Percentiles rank a stretch among this genome's conserved stretches.
Evolutionary conservation across 2,329 filamentous ascomycete genomes (phyloP).

Genomic region (Verticillium nubilum): DNA sequence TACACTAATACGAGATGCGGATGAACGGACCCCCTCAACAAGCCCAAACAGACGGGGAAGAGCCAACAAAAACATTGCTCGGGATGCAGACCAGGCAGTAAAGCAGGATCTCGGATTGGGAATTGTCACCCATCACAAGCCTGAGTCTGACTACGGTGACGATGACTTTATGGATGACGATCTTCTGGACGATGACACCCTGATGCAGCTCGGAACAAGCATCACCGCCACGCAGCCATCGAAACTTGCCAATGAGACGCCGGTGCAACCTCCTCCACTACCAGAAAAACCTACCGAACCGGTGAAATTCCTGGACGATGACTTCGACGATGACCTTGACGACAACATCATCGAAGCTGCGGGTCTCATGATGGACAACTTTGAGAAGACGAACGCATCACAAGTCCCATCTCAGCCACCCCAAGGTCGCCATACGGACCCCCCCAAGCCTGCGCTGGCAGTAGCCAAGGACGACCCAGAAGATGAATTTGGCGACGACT

Average conservation of each 20-base stretch:
- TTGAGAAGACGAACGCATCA: background rate
- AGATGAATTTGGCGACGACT: conserved; percentile 69
- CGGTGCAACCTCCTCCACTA: background rate
- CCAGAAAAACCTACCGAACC: background rate
- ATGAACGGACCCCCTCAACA: background rate
- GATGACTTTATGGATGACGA: conserved; percentile 52
- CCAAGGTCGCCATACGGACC: background rate
- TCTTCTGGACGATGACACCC: conserved; percentile 49
- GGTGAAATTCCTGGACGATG: conserved; percentile 55
- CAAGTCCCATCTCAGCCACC: background rate
- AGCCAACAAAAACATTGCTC: background rate
- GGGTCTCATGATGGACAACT: background rate
- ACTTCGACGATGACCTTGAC: conserved; percentile 50
- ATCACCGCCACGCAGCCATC: conserved; percentile 22
- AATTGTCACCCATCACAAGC: conserved; percentile 1
- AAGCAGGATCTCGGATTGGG: background rate
- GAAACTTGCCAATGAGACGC: background rate
- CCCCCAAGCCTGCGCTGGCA: background rate
- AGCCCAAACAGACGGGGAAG: background rate
- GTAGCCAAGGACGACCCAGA: conserved; percentile 38
- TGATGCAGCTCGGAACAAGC: conserved; percentile 48
- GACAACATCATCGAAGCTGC: conserved; percentile 65
- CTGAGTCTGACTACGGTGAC: conserved; percentile 46
- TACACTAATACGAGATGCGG: background rate
- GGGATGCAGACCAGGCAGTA: background rate